Evolutionary conservation across 2,329 filamentous ascomycete species (phyloP).

Genomic region (Exophiala lecanii-corni): DNA sequence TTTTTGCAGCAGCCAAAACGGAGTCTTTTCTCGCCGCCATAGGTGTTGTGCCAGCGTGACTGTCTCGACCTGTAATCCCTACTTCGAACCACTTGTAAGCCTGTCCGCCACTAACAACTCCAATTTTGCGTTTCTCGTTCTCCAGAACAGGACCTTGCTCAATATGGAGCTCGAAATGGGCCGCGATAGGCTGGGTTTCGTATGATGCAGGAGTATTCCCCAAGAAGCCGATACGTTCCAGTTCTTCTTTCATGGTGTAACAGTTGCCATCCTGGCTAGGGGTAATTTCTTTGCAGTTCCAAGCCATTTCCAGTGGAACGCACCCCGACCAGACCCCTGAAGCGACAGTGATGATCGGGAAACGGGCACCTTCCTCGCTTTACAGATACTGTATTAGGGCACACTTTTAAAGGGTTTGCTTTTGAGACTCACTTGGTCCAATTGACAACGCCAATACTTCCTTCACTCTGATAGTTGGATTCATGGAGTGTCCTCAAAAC

Average conservation of each 20-base stretch:
- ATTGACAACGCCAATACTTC: constrained; percentile 68
- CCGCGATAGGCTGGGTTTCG: constrained; percentile 45
- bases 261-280: constrained; percentile 29
- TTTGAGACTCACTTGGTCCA: constrained; percentile 58
- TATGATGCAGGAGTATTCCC: constrained; percentile 54
- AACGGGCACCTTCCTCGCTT: constrained; percentile 75
- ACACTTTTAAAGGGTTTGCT: constrained; percentile 28
- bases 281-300: constrained; percentile 56
- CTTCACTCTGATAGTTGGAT: constrained; percentile 62
- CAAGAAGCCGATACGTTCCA: constrained; percentile 66
- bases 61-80: constrained; percentile 61
- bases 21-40: constrained; percentile 63
- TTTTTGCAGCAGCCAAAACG: constrained; percentile 60
- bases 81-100: constrained; percentile 70
- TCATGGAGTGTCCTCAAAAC: constrained; percentile 65
- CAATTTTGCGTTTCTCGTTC: constrained; percentile 57
- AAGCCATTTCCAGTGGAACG: constrained; percentile 58
- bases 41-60: constrained; percentile 70
- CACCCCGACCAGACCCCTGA: constrained; percentile 71
- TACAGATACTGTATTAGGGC: constrained; percentile 28
- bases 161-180: constrained; percentile 67
- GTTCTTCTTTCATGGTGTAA: constrained; percentile 58
- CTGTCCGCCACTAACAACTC: constrained; percentile 68
- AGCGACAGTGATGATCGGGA: constrained; percentile 68
- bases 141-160: constrained; percentile 29